phyloP scores from a whole-genome alignment of 139 green algal species.

The Chlorella sp. region DNA sequence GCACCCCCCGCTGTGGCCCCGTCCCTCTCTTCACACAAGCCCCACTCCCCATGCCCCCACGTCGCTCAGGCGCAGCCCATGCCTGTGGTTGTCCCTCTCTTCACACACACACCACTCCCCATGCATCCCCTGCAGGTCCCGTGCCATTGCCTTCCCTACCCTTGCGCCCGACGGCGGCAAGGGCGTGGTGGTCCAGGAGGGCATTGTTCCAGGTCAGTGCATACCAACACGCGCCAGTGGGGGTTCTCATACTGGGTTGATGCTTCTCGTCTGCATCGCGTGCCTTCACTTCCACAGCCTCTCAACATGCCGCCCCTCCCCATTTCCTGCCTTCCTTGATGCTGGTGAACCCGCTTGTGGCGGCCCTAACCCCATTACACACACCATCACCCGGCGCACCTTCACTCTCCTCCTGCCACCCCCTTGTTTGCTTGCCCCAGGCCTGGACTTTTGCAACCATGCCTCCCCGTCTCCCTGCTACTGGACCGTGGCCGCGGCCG shows the following conservation, averaged over 20 bases:
- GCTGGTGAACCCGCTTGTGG: not conserved
- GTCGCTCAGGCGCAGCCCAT: too few relatives aligned
- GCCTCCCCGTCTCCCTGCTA: slow-evolving; percentile 45
- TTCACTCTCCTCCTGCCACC: too few relatives aligned
- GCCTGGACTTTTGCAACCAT: slow-evolving; percentile 93
- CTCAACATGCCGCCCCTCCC: not conserved
- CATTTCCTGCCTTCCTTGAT: not conserved
- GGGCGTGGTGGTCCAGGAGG: slow-evolving; percentile 37
- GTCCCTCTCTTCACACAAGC: not conserved
- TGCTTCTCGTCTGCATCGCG: not conserved
- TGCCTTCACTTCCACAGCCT: not conserved
- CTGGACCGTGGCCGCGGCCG: slow-evolving; percentile 53
- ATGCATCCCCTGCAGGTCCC: slow-evolving; percentile 37
- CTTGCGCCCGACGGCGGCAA: not conserved
- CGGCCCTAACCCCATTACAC: not conserved
- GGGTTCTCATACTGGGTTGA: not conserved
- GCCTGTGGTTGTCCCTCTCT: not conserved
- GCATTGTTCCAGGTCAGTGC: slow-evolving; percentile 68
- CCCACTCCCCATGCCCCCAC: not conserved
- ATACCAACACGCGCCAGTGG: not conserved
- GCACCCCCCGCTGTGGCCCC: too few relatives aligned
- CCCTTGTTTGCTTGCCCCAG: slow-evolving; percentile 25
- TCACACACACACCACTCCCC: not conserved
- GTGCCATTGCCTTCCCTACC: slow-evolving; percentile 43
- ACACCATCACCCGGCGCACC: not conserved